Evolutionary conservation across 2,329 filamentous ascomycete genomes (phyloP), one percentile per base, ranked within the genome.

Genomic region (Periconia digitata): DNA sequence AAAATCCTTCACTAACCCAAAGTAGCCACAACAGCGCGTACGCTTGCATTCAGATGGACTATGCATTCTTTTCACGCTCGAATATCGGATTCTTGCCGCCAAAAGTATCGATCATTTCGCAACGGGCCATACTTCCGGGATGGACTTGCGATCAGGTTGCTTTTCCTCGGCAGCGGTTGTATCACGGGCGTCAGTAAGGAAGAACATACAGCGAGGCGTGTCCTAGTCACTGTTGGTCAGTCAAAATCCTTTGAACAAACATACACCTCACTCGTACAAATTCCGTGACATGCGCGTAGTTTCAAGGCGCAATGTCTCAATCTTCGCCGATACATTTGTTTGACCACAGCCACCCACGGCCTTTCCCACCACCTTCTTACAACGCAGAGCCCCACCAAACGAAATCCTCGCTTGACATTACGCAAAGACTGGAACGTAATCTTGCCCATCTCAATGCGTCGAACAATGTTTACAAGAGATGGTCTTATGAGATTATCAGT

Each of bases 401-500:
- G 17, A 39, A 47, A n/a, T 15, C 39, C 2, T 44, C 48, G 3
- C 37, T 61, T 0, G 51, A 66, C 22, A 27, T 66, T 10, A 27
- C 53, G 0, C 52, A 59, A 17, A 57, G 54, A 2, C 40, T 66
- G 6, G 64, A 65, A 27, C 49, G 44, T 24, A 63, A 53, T 37
- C 35, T 67, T 7, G 59, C 60, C 18, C 23, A 50, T 6, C 64
- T 60, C 24, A 65, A 60, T 43, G 44, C 54, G 0, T 65, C 63
- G 0, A 35, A 54, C 2, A 61, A 48, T 17, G 7, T 56, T 1
- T 37, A 51, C 12, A 58, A 59, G 36, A 51, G 62, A 13, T 70
- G 66, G 66, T 8, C 62, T 0, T 59, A 67, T 10, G 66, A 71
- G 41, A 59, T 69, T 3, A 22, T 60, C 1, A 63, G 58, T 38